Base-by-base conservation (phyloP, 352 stramenopile genomes). In the Phytophthora rubi region DNA sequence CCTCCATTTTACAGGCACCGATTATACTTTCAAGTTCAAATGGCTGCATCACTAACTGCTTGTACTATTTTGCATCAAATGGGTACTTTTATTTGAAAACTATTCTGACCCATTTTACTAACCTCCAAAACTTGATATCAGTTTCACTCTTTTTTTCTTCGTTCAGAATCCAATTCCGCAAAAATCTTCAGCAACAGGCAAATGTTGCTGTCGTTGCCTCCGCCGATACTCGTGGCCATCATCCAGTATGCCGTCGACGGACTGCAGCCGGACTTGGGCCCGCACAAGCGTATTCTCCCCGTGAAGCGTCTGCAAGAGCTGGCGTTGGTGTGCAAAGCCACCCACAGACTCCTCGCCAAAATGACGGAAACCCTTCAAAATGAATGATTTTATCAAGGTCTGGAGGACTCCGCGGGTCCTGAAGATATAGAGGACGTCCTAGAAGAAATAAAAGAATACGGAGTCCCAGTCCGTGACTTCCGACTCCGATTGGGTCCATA, bases 21-120 rank as follows among this genome's bases (percentile, higher is more conserved):
- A 81, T 54, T 81, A 76, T 49, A 75, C 64, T 8, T 80, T 83
- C 51, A 60, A 83, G 62, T 81, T 83, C 49, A 61, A 53, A 16
- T 80, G 76, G 72, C 57, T 83, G 23, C 65, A 71, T 23, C 42
- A 48, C 4, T 48, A 48, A 15, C 42, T n/a, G 6, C 33, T 37
- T 37, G 6, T 7, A 37, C 37, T 15, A n/a, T 44, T 16, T n/a
- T n/a, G 15, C 12, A n/a, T 44, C 37, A 44, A 44, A 42, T n/a
- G 12, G 15, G 7, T 44, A 12, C 33, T 39, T 39, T 44, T 44
- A 44, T 44, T 44, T n/a, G 6, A 44, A n/a, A 30, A 30, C 3
- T 5, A 5, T 30, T 30, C 2, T 3, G 2, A 30, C 2, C 26
- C 2, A 30, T 30, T 30, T 30, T 30, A 30, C 26, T 30, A 30